Evolutionary conservation across 176 grass and related monocot genomes (phyloP).

Genomic region (Dactylis glomerata): DNA sequence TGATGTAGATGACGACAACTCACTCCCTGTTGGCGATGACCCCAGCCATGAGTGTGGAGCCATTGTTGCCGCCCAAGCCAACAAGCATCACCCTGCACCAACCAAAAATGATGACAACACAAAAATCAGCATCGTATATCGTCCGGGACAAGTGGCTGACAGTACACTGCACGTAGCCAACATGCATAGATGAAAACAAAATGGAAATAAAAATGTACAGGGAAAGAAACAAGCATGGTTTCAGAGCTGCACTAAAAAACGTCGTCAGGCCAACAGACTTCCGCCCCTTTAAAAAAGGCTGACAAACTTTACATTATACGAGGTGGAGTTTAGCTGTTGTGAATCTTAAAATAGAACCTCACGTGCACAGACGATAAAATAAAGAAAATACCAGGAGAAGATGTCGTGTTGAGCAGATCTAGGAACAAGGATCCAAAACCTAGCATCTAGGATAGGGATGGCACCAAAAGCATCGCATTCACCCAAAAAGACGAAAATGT

Average conservation of each 20-base stretch:
- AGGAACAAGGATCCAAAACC: not conserved
- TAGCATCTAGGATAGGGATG: not conserved
- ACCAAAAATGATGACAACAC: not conserved
- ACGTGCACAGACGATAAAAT: constrained; percentile 13
- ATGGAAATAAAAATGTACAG: not conserved
- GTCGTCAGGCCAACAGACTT: not conserved
- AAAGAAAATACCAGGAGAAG: not conserved
- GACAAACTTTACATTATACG: not conserved
- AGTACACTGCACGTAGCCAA: not conserved
- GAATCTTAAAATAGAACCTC: constrained; percentile 20
- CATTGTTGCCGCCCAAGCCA: constrained; percentile 97
- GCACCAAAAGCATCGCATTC: not conserved
- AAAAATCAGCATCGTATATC: not conserved
- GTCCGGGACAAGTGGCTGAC: not conserved
- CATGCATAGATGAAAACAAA: not conserved
- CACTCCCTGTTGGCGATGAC: constrained; percentile 94
- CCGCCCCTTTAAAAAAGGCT: no score
- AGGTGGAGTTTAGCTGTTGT: not conserved
- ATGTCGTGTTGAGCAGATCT: not conserved
- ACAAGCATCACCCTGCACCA: constrained; percentile 83
- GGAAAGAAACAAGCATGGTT: not conserved
- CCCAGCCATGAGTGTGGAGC: constrained; percentile 85
- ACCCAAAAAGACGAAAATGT: not conserved
- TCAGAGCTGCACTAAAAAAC: not conserved
- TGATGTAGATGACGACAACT: not conserved